Evolutionary conservation across 208 protist species (phyloP).

Genomic region (Trypanosoma theileri): DNA sequence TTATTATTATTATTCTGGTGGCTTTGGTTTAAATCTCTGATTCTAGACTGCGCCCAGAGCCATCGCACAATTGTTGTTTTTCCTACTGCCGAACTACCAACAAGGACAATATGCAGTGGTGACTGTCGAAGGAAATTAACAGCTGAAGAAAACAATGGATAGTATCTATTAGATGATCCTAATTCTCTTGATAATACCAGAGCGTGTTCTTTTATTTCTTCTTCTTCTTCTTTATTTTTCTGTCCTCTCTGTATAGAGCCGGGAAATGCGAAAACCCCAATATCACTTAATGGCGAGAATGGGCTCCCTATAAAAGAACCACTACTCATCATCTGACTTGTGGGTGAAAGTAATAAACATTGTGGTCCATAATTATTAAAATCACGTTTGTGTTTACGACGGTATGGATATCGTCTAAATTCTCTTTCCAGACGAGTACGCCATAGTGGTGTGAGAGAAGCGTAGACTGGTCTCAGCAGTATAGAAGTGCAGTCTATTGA

Average conservation of each 20-base stretch:
- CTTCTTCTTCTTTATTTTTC: background rate
- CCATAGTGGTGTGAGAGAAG: background rate
- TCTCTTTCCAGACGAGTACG: background rate
- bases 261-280: background rate
- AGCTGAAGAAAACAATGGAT: background rate
- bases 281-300: background rate
- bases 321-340: background rate
- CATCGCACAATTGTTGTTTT: conserved; percentile 23
- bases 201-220: background rate
- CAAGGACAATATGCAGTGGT: conserved; percentile 15
- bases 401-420: background rate
- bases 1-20: background rate
- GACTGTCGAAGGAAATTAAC: background rate
- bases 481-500: background rate
- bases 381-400: background rate
- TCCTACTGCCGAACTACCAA: conserved; percentile 16
- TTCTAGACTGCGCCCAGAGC: conserved; percentile 25
- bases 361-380: background rate
- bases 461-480: conserved; percentile 8
- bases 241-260: background rate
- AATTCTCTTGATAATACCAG: too few species aligned
- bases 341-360: conserved; percentile 3
- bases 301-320: background rate
- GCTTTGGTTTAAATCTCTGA: conserved; percentile 4
- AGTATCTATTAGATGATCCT: too few species aligned